Evolutionary conservation across 2,329 filamentous ascomycete species (phyloP), one percentile per base, ranked within the genome.

Genomic region (Leptographium lundbergii): DNA sequence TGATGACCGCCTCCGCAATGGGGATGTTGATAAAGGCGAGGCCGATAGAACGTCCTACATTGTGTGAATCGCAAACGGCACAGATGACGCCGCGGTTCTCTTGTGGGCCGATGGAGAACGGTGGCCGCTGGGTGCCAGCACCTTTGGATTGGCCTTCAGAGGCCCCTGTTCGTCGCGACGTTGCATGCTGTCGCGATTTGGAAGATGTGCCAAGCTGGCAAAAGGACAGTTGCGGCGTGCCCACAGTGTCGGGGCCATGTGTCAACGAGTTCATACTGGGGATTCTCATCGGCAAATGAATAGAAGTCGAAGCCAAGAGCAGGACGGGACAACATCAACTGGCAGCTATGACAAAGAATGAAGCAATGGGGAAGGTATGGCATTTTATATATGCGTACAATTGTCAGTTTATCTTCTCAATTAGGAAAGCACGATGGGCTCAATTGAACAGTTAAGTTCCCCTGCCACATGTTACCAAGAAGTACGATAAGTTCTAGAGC

Each of bases 1-100:
- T 95, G 47, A 97, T 78, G 32, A 91, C 83, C 19, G 84, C 88
- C 71, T 96, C 90, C 47, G 87, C 88, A 2, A 89, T 91, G 50
- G 89, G 86, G 3, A 95, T 77, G 67, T 97, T 95, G 67, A 96
- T 77, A 67, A 96, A 91, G 3, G 90, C 89, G 48, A 96, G 76
- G 0, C 92, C 91, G 2, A 97, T 86, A 0, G 85, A 87, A 0
- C 91, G 90, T 25, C 88, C 86, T 5, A 96, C 81, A 6, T 90
- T 90, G n/a, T 91, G 86, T 51, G 89, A 90, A 69, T 96, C 91
- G 66, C 84, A 89, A 55, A 96, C 73, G 4, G 92, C 91, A 70
- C 92, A 97, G n/a, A 96, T 36, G 3, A 63, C 62, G 7, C 60
- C 60, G 17, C 57, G 58, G 42, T 34, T 63, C 32, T 64, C 62